Percentiles rank a stretch among this genome's conserved stretches.
Conservation (phyloP, 1,284 basidiomycete species). For the Trichosporon sp. region DNA sequence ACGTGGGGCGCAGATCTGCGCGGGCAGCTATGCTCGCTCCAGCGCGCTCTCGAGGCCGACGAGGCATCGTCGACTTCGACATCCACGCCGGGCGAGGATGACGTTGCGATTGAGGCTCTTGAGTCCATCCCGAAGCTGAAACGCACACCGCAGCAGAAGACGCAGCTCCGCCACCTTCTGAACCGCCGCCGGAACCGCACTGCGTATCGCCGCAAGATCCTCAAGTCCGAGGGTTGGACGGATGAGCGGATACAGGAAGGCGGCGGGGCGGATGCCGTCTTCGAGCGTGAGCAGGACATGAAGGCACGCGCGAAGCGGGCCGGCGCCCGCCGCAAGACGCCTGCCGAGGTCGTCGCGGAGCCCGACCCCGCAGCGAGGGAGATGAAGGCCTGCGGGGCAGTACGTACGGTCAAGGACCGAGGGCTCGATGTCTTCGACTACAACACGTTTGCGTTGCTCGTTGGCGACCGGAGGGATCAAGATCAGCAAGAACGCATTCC, state of each 20-base stretch:
- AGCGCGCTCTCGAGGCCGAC: background rate
- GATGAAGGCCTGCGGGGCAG: background rate
- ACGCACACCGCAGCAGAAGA: conserved; percentile 22
- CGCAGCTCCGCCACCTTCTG: conserved; percentile 16
- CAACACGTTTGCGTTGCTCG: background rate
- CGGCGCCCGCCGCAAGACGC: background rate
- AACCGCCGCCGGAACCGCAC: conserved; percentile 26
- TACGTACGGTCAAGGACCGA: background rate
- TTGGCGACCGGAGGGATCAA: background rate
- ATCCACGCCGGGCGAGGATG: conserved; percentile 10
- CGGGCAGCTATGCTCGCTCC: background rate
- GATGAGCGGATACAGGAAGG: conserved; percentile 21
- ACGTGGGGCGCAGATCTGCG: background rate
- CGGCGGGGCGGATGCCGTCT: conserved; percentile 34
- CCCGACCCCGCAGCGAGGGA: background rate
- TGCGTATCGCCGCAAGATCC: conserved; percentile 23
- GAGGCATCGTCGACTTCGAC: no score
- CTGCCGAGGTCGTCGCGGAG: background rate
- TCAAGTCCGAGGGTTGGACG: conserved; percentile 28
- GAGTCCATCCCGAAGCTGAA: conserved; percentile 21
- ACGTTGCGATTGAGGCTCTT: conserved; percentile 22
- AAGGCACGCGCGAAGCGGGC: background rate
- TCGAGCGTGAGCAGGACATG: background rate
- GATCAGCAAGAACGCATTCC: background rate
- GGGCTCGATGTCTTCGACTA: conserved; percentile 30